Percentiles rank a stretch among this genome's conserved stretches.
phyloP scores from a whole-genome alignment of 352 stramenopile species.

The Phytophthora sp. region DNA sequence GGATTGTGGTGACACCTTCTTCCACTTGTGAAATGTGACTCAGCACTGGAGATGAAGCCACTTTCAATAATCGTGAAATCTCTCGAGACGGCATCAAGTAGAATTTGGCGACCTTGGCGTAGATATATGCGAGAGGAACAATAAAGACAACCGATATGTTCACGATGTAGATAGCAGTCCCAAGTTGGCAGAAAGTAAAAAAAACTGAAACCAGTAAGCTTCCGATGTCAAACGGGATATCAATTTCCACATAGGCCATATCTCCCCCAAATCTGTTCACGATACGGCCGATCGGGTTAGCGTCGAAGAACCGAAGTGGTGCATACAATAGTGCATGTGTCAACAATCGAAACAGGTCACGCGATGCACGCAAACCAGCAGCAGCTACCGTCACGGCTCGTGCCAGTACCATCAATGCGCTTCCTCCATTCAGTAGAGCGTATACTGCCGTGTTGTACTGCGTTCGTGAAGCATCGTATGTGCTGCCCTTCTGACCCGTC shows the following conservation, averaged over 20 bases:
- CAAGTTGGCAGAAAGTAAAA: conserved; percentile 71
- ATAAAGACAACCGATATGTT: conserved; percentile 79
- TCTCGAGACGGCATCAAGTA: conserved; percentile 54
- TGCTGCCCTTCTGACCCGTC: conserved; percentile 35
- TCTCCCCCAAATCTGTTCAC: conserved; percentile 90
- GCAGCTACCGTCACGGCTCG: conserved; percentile 26
- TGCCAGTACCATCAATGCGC: conserved; percentile 40
- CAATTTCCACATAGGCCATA: conserved; percentile 86
- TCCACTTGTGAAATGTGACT: conserved; percentile 36
- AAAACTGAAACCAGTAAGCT: conserved; percentile 63
- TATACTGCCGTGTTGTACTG: conserved; percentile 40
- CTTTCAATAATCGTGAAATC: conserved; percentile 40
- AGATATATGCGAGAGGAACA: conserved; percentile 83
- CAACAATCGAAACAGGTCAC: conserved; percentile 81
- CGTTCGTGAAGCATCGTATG: conserved; percentile 16
- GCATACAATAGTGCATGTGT: conserved; percentile 79
- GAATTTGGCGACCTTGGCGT: conserved; percentile 54
- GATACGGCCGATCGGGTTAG: conserved; percentile 88
- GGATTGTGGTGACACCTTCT: conserved; percentile 37
- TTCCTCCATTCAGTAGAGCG: conserved; percentile 16
- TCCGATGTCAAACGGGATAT: conserved; percentile 38
- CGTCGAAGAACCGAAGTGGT: conserved; percentile 92
- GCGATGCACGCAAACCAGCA: conserved; percentile 36
- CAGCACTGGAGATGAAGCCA: conserved; percentile 48
- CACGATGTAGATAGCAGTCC: conserved; percentile 76